Evolutionary conservation across 2,329 filamentous ascomycete genomes (phyloP), one percentile per base, ranked within the genome.

Genomic region (Seiridium cupressi): DNA sequence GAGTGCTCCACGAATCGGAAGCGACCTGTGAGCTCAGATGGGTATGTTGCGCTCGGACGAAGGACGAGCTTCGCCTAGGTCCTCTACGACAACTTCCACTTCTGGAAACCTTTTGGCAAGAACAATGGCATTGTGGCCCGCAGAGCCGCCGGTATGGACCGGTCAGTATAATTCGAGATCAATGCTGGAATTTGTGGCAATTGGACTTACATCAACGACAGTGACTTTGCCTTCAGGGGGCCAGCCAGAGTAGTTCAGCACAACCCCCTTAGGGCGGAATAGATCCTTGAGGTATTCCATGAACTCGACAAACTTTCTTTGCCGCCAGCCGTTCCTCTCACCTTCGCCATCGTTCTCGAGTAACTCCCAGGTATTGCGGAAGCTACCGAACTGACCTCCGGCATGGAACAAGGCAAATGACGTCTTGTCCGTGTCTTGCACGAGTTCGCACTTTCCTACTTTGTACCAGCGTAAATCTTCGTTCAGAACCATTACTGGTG

Each of bases 101-200:
- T 77, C 69, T 3, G 78, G 74, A 66, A 75, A 78, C 44, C 74
- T 68, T 31, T 72, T 68, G 5, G 78, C 78, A 3, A 81, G 69
- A 4, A 74, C 71, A 35, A 79, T 70, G n/a, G 72, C 67, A 55
- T 77, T 75, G 61, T 77, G 74, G 10, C 78, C 79, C 7, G 68
- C 74, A 4, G 77, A 79, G 26, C 79, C 78, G 7, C 78, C 77
- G n/a, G n/a, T n/a, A n/a, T n/a, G n/a, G 31, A 81, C 66, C 76
- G 77, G 36, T 3, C 5, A 31, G 13, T 7, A 2, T 47, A 26
- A 18, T 36, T 31, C 4, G 51, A 40, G 3, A 48, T 32, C 10
- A 3, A 47, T 18, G 51, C 35, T 3, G 9, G 4, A n/a, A 13
- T 11, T 2, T 42, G 8, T 8, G 3, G n/a, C 9, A 13, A 1